Base-by-base conservation (phyloP, 208 protist species). In the Leishmania major region DNA sequence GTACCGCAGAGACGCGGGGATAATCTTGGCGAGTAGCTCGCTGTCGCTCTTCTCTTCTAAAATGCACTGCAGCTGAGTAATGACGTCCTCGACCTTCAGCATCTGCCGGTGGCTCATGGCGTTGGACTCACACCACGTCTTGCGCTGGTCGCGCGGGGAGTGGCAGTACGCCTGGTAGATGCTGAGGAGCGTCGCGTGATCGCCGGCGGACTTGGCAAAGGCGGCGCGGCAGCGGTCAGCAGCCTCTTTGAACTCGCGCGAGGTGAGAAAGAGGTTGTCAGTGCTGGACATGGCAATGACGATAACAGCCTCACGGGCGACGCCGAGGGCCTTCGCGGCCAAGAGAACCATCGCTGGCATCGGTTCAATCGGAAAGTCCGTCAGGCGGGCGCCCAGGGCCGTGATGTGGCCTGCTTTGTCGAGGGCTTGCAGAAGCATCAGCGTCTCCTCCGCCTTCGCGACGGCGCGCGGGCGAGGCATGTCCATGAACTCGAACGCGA, bases 401-500 rank as follows among this genome's bases (percentile, higher is more conserved):
- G 96, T 98, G 77, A 98, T 95, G 31, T 71, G 77, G 19, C 95
- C 94, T 19, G 89, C 40, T 25, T 80, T 93, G 85, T 99, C 98
- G 0, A 99, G 89, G 1, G 99, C 98, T 22, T 92, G 95, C 31
- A 99, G 90, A 1, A 95, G 77, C 82, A 98, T 98, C 15, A 99
- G 92, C 69, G 91, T 93, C 78, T 99, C 93, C 84, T 99, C 93
- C 1, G 98, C 98, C 60, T 93, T 91, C 31, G 95, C 88, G 1
- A 99, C 88, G 7, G 98, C 93, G 76, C 94, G 89, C 8, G 84
- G 88, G 35, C 80, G 94, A 64, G 99, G 99, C 64, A 95, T 94
- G 88, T 99, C 99, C 98, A 99, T 99, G 77, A 99, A 99, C 85
- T 99, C 98, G 91, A 99, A 99, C 47, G 96, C 82, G 40, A 99